Evolutionary conservation across 768 basidiomycete species (phyloP).

Genomic region (Pluteus cervinus): DNA sequence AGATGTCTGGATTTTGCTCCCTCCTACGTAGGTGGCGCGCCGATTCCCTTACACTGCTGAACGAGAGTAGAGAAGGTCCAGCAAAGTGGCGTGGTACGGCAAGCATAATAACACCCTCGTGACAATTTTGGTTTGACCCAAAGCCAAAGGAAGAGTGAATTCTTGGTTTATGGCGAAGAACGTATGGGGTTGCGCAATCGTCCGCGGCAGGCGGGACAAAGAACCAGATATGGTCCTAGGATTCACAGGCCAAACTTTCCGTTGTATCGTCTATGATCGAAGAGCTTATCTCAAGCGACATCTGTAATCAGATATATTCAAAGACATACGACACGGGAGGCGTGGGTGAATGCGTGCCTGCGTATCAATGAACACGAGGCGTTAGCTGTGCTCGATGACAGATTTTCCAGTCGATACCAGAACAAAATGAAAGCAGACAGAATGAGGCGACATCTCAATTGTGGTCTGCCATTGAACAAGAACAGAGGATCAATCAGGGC

Average conservation of each 20-base stretch:
- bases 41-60: slow-evolving; percentile 17
- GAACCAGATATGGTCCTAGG: slow-evolving; percentile 29
- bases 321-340: too few relatives aligned
- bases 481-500: too few relatives aligned
- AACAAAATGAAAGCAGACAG: too few relatives aligned
- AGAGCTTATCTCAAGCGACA: slow-evolving; percentile 25
- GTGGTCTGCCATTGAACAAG: too few relatives aligned
- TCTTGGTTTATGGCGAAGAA: too few relatives aligned
- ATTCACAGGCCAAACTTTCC: slow-evolving; percentile 36
- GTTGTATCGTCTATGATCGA: slow-evolving; percentile 28
- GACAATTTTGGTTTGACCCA: slow-evolving; percentile 18
- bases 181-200: slow-evolving; percentile 33
- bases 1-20: slow-evolving; percentile 7
- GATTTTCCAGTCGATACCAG: too few relatives aligned
- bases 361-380: too few relatives aligned
- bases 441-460: too few relatives aligned
- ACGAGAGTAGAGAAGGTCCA: slow-evolving; percentile 24
- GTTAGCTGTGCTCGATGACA: too few relatives aligned
- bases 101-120: slow-evolving; percentile 11
- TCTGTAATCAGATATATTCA: too few relatives aligned
- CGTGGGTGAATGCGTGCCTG: too few relatives aligned
- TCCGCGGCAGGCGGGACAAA: slow-evolving; percentile 40
- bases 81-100: slow-evolving; percentile 43
- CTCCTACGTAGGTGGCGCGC: slow-evolving; percentile 24
- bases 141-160: too few relatives aligned